Conservation (phyloP, 2,329 filamentous ascomycete species). For the Bipolaris zeicola region DNA sequence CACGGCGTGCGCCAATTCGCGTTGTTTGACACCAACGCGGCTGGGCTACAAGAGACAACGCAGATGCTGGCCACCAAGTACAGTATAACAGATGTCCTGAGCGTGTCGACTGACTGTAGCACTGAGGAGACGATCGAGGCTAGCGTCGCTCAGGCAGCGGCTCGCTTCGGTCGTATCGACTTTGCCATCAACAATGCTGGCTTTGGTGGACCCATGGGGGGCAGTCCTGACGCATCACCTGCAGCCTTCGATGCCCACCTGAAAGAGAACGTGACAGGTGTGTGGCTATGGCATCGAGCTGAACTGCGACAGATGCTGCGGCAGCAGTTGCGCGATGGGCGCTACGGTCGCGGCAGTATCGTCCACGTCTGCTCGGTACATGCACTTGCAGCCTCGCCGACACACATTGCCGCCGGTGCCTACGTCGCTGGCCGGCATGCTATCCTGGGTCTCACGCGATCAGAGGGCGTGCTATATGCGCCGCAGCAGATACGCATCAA, state of each 20-base stretch:
- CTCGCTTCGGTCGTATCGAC: constrained; percentile 57
- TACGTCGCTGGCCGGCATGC: constrained; percentile 59
- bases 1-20: constrained; percentile 13
- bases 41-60: constrained; percentile 14
- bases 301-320: constrained; percentile 56
- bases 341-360: constrained; percentile 52
- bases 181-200: constrained; percentile 61
- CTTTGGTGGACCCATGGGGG: constrained; percentile 47
- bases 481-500: constrained; percentile 60
- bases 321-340: constrained; percentile 46
- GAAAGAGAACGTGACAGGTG: constrained; percentile 58
- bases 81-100: constrained; percentile 10
- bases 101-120: constrained; percentile 8
- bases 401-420: constrained; percentile 41
- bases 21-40: constrained; percentile 16
- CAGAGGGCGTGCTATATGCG: constrained; percentile 59
- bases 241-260: constrained; percentile 57
- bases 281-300: constrained; percentile 61
- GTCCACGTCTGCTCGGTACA: constrained; percentile 59
- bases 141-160: constrained; percentile 32
- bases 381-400: constrained; percentile 49
- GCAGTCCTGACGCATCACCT: constrained; percentile 53
- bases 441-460: constrained; percentile 57
- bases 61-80: constrained; percentile 9
- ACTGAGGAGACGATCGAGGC: constrained; percentile 43